Base-by-base conservation (phyloP, 108 stramenopile species). In the Chaetoceros muelleri region DNA sequence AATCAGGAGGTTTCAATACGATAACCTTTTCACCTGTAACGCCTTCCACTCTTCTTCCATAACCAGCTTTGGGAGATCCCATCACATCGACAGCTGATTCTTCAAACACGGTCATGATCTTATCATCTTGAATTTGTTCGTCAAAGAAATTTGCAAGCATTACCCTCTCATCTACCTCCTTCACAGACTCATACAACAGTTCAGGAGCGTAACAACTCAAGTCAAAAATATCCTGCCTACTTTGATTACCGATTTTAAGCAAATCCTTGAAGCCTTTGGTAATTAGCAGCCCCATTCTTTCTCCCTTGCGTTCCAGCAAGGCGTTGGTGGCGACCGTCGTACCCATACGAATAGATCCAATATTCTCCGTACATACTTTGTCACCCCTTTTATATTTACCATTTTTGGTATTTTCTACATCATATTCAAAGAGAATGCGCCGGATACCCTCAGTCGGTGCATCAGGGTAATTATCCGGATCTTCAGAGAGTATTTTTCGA, bases 401-500 rank as follows among this genome's bases (percentile, higher is more conserved):
- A 44, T 73, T 56, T 8, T 55, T 63, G 49, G 65, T 55, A 18
- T 23, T 44, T 21, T 44, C 52, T 24, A 76, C 79, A 30, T 90
- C 85, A 53, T 81, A 71, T 61, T 95, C 69, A 55, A 92, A 65
- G 62, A 96, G 65, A 5, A 98, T 55, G 3, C 94, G 84, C 44
- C 96, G 90, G 56, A 98, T 95, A 21, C 95, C 98, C 73, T 99
- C 98, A 21, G 95, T 92, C 23, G 98, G 98, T 17, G 98, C 98
- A 65, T 99, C 96, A 18, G 62, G 62, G 56, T 99, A 99, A 57
- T 97, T 94, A 49, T 60, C 53, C 2, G 98, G 98, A 62, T 99
- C 96, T 53, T 94, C 96, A 18, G 78, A 81, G 27, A 99, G 66
- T 20, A 98, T 75, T 60, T 99, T 99, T 57, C 77, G 68, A 0